Conservation (phyloP, 2,329 filamentous ascomycete species). For the Bertia moriformis region DNA sequence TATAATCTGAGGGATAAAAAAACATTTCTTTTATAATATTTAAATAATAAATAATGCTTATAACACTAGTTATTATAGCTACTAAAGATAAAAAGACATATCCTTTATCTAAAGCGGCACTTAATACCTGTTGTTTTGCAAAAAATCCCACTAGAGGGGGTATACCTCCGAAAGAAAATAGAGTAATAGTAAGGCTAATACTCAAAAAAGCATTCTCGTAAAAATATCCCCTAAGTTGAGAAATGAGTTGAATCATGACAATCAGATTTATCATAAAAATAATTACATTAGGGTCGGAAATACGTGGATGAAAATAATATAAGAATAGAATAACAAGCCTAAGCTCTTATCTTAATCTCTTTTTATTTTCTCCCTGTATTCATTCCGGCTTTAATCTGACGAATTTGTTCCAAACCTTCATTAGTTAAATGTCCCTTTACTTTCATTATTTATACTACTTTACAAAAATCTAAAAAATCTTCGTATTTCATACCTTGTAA, state of each 20-base stretch:
- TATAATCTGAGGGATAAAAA: conserved; percentile 4
- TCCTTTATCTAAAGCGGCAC: conserved; percentile 2
- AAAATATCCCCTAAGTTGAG: background rate
- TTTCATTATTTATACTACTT: background rate
- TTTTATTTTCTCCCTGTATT: background rate
- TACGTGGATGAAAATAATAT: conserved; percentile 3
- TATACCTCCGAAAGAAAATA: conserved; percentile 3
- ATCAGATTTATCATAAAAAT: conserved; percentile 3
- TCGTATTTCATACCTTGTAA: background rate
- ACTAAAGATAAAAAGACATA: conserved; percentile 2
- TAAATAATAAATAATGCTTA: conserved; percentile 2
- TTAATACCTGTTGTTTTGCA: conserved; percentile 3
- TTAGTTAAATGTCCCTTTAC: conserved; percentile 2
- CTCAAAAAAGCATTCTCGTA: background rate
- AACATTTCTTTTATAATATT: conserved; percentile 2
- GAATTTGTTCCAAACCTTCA: background rate
- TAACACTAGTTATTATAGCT: conserved; percentile 1
- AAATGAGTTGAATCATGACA: background rate
- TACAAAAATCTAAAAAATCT: background rate
- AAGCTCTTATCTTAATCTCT: too few species aligned
- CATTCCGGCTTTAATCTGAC: conserved; percentile 1
- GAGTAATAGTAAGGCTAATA: conserved; percentile 3
- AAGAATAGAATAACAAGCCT: too few species aligned
- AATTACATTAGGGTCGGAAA: conserved; percentile 2
- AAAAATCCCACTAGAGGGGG: conserved; percentile 4